Base-by-base conservation (phyloP, 306 rosid species). In the Cicer yamashitae region DNA sequence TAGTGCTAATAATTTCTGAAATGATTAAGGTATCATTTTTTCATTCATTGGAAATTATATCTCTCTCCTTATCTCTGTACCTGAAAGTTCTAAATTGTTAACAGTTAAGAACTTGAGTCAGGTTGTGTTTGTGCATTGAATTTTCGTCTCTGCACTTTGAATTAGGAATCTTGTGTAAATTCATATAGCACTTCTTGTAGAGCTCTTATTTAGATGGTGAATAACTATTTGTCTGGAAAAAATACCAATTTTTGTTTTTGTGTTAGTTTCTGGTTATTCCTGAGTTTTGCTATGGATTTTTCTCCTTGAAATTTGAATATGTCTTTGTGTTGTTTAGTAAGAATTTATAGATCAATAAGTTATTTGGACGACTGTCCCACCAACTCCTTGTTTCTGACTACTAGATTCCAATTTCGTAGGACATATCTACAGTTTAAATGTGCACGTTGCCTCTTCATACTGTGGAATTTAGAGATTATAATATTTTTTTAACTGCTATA, bases 1-100 rank as follows among this genome's bases (percentile, higher is more conserved):
- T 94, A 47, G 98, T 96, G 77, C 80, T 91, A 75, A 91, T 91
- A 79, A 85, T 86, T 81, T 87, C 96, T 67, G 98, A 94, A 83
- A 94, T 94, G 86, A 90, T 94, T 74, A 94, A 90, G 98, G 98
- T 94, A 90, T 25, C 77, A 9, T 25, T 68, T 44, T 78, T 20
- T 61, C 48, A 14, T 58, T 45, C 56, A 0, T 30, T 46, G 73
- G 60, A 64, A 50, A n/a, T 63, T 7, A 46, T 53, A 38, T 70
- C 60, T 73, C 51, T 60, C 58, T 62, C 74, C 69, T 63, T 54
- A 41, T 72, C 30, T 64, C 39, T 67, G 63, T 56, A 25, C 53
- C 53, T 10, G 2, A 6, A 53, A 41, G 48, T 12, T 74, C 39
- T 22, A 61, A 54, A 30, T 8, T 59, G 73, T 76, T 64, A 10